Evolutionary conservation across 768 basidiomycete species (phyloP).

Genomic region (Russula sp.): DNA sequence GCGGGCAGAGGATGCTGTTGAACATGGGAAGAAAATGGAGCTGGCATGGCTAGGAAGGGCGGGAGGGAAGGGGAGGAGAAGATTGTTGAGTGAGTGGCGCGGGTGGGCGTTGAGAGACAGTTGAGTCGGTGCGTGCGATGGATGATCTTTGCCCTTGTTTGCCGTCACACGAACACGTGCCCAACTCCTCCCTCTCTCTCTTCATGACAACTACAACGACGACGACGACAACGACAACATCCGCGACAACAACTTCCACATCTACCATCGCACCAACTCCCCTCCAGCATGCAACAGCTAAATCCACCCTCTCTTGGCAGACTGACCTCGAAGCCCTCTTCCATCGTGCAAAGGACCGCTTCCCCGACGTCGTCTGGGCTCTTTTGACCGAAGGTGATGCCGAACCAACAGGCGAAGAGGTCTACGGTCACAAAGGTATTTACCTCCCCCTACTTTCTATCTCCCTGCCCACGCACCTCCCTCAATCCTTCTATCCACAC

Average conservation of each 20-base stretch:
- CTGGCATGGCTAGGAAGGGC: conserved; percentile 20
- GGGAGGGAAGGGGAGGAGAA: background rate
- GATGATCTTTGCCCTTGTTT: conserved; percentile 5
- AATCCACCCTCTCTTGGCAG: conserved; percentile 76
- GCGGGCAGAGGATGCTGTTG: conserved; percentile 35
- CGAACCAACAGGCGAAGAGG: conserved; percentile 46
- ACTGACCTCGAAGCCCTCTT: conserved; percentile 75
- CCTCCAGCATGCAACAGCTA: conserved; percentile 61
- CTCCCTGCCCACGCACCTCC: too few relatives aligned
- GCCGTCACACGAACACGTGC: conserved; percentile 25
- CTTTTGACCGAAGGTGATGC: conserved; percentile 48
- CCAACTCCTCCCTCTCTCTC: background rate
- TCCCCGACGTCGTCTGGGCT: conserved; percentile 97
- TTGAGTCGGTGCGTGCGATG: background rate
- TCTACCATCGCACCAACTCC: conserved; percentile 39
- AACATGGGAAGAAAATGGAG: conserved; percentile 24
- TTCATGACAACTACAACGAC: conserved; percentile 17
- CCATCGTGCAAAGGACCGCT: conserved; percentile 81
- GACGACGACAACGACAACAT: background rate
- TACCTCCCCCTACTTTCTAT: conserved; percentile 10
- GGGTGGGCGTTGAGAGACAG: conserved; percentile 7
- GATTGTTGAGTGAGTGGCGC: conserved; percentile 13
- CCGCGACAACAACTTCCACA: background rate
- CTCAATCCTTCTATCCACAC: background rate
- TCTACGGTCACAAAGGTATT: conserved; percentile 96